Evolutionary conservation across 257 asterid genomes (phyloP).

Genomic region (Echium plantagineum): DNA sequence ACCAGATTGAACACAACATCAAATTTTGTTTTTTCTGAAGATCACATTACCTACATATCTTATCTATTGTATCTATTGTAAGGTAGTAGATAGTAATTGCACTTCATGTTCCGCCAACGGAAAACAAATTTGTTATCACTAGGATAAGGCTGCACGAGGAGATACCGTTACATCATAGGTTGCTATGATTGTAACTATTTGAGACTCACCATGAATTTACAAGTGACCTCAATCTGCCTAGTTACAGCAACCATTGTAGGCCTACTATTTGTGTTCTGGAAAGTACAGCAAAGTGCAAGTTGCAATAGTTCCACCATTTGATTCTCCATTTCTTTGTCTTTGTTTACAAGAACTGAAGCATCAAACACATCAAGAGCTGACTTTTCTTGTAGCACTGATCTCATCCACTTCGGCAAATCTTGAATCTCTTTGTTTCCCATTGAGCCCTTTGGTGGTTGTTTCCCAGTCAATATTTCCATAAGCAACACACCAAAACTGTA

Average conservation of each 20-base stretch:
- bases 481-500: conserved; percentile 28
- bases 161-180: no score
- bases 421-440: background rate
- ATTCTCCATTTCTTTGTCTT: conserved; percentile 9
- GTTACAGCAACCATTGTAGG: conserved; percentile 22
- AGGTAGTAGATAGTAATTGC: no score
- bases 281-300: conserved; percentile 27
- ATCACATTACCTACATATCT: no score
- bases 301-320: conserved; percentile 27
- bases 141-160: no score
- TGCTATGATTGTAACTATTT: no score
- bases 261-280: conserved; percentile 14
- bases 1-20: no score
- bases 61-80: no score
- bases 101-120: no score
- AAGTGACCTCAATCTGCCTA: conserved; percentile 11
- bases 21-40: no score
- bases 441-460: conserved; percentile 10
- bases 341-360: background rate
- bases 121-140: no score
- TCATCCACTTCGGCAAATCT: conserved; percentile 20
- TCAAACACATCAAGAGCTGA: conserved; percentile 21
- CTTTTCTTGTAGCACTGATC: conserved; percentile 19
- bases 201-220: conserved; percentile 3
- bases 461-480: conserved; percentile 22